Base-by-base conservation (phyloP, 768 basidiomycete species). In the Cystofilobasidium ferigula region DNA sequence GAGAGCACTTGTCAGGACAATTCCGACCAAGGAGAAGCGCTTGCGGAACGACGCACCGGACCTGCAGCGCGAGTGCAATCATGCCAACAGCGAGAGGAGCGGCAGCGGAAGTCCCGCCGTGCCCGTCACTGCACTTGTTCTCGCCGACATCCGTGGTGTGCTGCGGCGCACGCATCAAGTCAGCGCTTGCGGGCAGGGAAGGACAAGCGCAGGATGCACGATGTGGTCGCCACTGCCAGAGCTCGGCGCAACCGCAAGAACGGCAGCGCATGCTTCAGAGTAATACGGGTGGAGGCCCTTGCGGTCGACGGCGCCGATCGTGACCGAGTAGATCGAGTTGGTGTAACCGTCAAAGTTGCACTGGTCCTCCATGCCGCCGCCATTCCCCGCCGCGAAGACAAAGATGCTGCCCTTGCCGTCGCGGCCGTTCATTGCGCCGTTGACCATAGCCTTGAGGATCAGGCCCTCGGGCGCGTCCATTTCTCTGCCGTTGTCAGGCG, bases 271-370 rank as follows among this genome's bases (percentile, higher is more conserved):
- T n/a, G 90, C 78, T 76, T 99, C 95, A 5, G 94, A 97, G 72
- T 99, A 98, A 74, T 88, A 90, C 18, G 95, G 95, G 73, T 95
- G 95, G 36, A 92, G 77, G 20, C 92, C 94, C 73, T 89, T 88
- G 75, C 86, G 84, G 72, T 98, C 95, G 67, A 98, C 81, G 0
- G 95, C 89, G n/a, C 91, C 86, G 34, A 99, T 90, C 0, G 95
- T 99, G 48, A 99, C 84, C 9, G 88, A 89, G 77, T 89, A 97
- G 66, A 98, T 93, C 72, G 87, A 89, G 74, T 99, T 99, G 16
- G 95, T 99, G 75, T 99, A 99, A 9, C 95, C 95, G 71, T 98
- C 94, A 73, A 99, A 98, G 75, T 99, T 99, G 80, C 95, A 99
- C 75, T 98, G 94, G 73, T 99, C 95, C 22, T 87, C 89, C 62